These are phyloP conservation scores for Zygotorulaspora chibaensis DNA, from an alignment of 805 yeast species.

Conservation along the genomic window DNA sequence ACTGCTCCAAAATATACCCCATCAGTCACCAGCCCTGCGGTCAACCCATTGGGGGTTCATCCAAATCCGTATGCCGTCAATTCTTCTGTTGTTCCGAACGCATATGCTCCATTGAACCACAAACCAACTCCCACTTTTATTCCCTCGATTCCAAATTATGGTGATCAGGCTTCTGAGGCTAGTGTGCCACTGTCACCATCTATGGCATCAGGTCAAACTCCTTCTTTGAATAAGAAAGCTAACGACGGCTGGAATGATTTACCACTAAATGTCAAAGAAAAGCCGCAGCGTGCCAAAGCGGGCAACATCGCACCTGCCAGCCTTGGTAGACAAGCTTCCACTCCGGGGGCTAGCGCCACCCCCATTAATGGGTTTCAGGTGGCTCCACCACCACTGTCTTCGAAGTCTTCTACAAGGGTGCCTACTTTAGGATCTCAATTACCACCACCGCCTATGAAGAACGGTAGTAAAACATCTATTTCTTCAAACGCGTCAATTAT, in stretches of 20 bases:
- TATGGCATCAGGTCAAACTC: constrained; percentile 35
- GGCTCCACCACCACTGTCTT: constrained; percentile 30
- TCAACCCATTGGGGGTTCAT: constrained; percentile 19
- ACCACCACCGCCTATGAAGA: constrained; percentile 25
- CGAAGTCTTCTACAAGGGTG: constrained; percentile 17
- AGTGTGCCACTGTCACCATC: constrained; percentile 36
- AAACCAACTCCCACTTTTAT: constrained; percentile 21
- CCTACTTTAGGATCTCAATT: constrained; percentile 21
- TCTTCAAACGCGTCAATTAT: constrained; percentile 12
- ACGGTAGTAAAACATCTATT: constrained; percentile 15
- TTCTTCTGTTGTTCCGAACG: constrained; percentile 15
- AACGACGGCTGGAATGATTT: constrained; percentile 39
- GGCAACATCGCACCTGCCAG: constrained; percentile 36
- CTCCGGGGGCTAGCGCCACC: constrained; percentile 9
- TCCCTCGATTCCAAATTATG: constrained; percentile 29
- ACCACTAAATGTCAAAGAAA: constrained; percentile 31
- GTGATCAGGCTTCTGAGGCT: constrained; percentile 45
- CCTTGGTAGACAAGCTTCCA: constrained; percentile 11
- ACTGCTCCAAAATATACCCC: constrained; percentile 25
- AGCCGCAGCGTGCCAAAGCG: constrained; percentile 34
- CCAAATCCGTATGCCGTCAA: constrained; percentile 30
- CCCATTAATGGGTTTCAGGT: constrained; percentile 11
- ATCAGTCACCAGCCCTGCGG: not conserved
- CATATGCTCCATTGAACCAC: constrained; percentile 30
- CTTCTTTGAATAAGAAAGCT: constrained; percentile 34